Conservation (phyloP, 2,329 filamentous ascomycete species). For the Cytospora chrysosperma region DNA sequence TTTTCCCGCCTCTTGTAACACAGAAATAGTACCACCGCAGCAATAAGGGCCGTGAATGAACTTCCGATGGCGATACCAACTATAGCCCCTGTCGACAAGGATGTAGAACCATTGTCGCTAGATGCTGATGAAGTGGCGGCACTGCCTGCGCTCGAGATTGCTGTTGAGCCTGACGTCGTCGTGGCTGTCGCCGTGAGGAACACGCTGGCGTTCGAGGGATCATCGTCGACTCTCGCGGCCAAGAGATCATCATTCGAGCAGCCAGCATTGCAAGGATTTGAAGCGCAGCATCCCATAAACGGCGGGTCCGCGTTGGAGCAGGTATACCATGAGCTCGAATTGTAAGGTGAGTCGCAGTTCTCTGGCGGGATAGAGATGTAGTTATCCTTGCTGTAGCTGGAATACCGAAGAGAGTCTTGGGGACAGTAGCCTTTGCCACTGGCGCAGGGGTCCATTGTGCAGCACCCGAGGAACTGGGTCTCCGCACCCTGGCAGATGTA, state of each 20-base stretch:
- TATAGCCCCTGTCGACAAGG: conserved; percentile 23
- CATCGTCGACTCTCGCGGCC: conserved; percentile 30
- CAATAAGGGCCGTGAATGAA: conserved; percentile 15
- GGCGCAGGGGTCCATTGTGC: conserved; percentile 37
- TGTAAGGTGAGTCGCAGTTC: conserved; percentile 30
- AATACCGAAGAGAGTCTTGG: conserved; percentile 28
- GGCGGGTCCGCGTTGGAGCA: conserved; percentile 34
- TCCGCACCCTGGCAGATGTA: conserved; percentile 37
- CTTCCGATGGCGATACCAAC: conserved; percentile 25
- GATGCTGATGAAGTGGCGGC: not conserved
- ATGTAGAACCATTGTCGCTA: not conserved
- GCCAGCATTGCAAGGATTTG: conserved; percentile 33
- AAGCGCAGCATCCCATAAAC: conserved; percentile 41
- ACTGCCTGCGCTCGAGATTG: not conserved
- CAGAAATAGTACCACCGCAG: not conserved
- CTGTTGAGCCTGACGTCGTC: not conserved
- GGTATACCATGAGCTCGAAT: conserved; percentile 35
- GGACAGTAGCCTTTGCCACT: conserved; percentile 36
- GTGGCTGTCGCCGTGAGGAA: conserved; percentile 25
- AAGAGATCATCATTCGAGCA: conserved; percentile 30
- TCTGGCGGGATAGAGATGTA: conserved; percentile 34
- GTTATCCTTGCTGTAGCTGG: conserved; percentile 32
- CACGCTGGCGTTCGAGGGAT: conserved; percentile 20
- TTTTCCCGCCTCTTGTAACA: conserved; percentile 1
- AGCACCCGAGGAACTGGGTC: conserved; percentile 42